Evolutionary conservation across 257 asterid genomes (phyloP), one percentile per base, ranked within the genome.

Genomic region (Nicotiana obtusifolia): DNA sequence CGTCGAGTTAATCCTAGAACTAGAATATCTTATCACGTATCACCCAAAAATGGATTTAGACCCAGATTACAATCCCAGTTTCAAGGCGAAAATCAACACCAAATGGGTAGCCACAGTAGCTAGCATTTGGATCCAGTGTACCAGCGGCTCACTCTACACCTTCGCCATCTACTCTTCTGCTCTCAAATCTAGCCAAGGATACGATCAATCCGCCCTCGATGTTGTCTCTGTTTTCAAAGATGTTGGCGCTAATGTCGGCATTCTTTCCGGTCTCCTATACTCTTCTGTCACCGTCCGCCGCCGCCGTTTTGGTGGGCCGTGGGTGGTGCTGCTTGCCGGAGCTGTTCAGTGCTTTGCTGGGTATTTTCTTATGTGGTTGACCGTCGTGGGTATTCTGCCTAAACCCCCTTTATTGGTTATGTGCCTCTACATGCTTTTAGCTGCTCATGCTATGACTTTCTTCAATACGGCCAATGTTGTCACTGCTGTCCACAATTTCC

Each of bases 381-480:
- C 97, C 19, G 91, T 95, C 76, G 85, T 92, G 53, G 97, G 97
- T 19, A 83, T 88, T 1, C 84, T 95, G 31, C 87, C 84, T 0
- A 86, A 87, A 24, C 99, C 94, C 33, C 88, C 84, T 49, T 92
- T 92, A 80, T 83, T 86, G 73, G 28, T 85, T 57, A 84, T 90
- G 94, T 94, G 92, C 82, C 84, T 95, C 47, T 92, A 90, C 80
- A 95, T 95, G 97, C 92, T 94, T 83, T 81, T 94, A 53, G 98
- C 92, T 37, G 97, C 99, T 10, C 99, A 95, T 83, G 86, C 99
- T 30, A 97, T 92, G 91, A 94, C 99, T 4, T 95, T 92, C 66
- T 95, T 94, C 92, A 95, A 89, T 67, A 94, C 98, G 78, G 98
- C 93, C 0, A 94, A 95, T 61, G 97, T 95, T 60, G 99, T 95